These are phyloP conservation scores for Takakia lepidozioides DNA, from an alignment of 225 moss, liverwort and hornwort species.

Conservation along the genomic window DNA sequence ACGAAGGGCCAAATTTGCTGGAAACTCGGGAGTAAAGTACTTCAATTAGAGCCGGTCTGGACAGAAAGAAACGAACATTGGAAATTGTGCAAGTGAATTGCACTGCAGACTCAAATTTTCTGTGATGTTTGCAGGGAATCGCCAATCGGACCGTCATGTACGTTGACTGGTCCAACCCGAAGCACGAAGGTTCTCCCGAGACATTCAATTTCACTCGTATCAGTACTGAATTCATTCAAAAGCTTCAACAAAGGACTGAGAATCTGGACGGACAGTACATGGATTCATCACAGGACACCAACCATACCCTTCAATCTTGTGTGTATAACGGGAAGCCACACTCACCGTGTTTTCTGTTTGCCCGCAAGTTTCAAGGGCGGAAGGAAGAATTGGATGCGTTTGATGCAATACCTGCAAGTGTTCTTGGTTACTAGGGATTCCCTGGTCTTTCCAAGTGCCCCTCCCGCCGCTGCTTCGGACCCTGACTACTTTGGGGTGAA, in stretches of 20 bases:
- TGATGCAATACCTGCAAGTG: constrained; percentile 6
- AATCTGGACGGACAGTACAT: constrained; percentile 41
- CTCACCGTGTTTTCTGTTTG: constrained; percentile 36
- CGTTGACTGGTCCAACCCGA: constrained; percentile 21
- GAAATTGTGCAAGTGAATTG: no score
- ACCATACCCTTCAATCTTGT: constrained; percentile 12
- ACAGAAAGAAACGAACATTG: no score
- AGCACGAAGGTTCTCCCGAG: constrained; percentile 6
- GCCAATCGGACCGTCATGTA: constrained; percentile 38
- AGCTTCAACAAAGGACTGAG: constrained; percentile 26
- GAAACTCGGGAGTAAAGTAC: no score
- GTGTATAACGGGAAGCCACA: constrained; percentile 22
- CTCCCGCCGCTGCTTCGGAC: no score
- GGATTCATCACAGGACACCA: constrained; percentile 17
- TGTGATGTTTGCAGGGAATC: constrained; percentile 14
- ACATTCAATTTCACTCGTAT: neutral
- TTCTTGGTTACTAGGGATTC: constrained; percentile 36
- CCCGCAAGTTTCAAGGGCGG: constrained; percentile 23
- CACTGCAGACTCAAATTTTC: no score
- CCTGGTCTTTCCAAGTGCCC: no score
- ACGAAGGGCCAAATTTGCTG: no score
- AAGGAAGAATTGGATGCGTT: constrained; percentile 4
- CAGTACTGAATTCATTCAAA: constrained; percentile 12
- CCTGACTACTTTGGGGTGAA: no score
- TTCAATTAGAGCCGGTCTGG: no score